Evolutionary conservation across 139 green algal species (phyloP), one percentile per base, ranked within the genome.

Genomic region (Chlamydomonas schloesseri): DNA sequence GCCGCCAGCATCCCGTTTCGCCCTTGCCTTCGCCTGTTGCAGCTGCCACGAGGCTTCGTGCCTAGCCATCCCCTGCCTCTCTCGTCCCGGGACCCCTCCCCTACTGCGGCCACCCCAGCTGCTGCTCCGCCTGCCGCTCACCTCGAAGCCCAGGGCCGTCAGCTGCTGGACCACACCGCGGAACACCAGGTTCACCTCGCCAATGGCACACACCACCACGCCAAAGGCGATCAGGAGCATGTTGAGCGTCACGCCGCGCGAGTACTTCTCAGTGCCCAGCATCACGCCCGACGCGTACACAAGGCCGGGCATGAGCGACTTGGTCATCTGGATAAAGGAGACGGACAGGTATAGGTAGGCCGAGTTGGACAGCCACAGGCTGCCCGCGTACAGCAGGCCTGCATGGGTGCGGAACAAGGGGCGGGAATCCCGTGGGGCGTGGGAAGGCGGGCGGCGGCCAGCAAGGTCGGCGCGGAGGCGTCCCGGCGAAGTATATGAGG

Each of bases 281-380:
- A 93, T 42, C 2, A 94, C 88, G 76, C 94, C 95, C 31, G 89
- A 91, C 14, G 82, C 89, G 71, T 96, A 98, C 73, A 98, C 95
- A 34, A 96, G 86, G 18, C 93, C 95, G 6, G 96, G 96, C 95
- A 98, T 98, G 33, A 98, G 90, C 23, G 93, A 95, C 90, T 99
- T 99, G 58, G 97, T 94, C 98, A 99, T 99, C 86, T 99, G 98
- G 58, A 99, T 99, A 93, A 99, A 99, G 21, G 97, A 98, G 0
- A 99, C 97, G 11, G 90, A 96, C 42, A 99, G 93, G 90, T 99
- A 98, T 5, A 99, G 91, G 95, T 99, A 99, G 3, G 98, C 92
- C 0, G 95, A 96, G 91, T 99, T 99, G 81, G 92, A 95, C 31
- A 99, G 93, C 98, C 98, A 99, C 31, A 99, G 91, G 69, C 91